phyloP scores from a whole-genome alignment of 257 asterid species.

The Solanum sitiens region DNA sequence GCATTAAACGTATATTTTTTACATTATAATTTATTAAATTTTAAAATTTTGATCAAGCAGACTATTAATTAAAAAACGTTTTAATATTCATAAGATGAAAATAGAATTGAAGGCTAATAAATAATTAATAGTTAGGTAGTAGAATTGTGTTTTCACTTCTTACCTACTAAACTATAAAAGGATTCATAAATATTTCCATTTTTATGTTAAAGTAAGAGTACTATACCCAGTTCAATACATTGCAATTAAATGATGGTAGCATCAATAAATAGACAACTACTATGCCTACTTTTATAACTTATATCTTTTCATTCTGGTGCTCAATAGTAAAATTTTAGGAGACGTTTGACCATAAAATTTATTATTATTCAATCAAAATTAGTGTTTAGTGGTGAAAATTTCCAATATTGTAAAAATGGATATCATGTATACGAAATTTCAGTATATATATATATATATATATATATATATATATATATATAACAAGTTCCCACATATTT shows the following conservation, averaged over 20 bases:
- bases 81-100: background rate
- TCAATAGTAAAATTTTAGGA: too few relatives aligned
- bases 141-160: background rate
- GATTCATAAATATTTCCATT: background rate
- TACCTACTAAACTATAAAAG: background rate
- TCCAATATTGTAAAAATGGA: too few relatives aligned
- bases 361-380: too few relatives aligned
- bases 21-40: too few relatives aligned
- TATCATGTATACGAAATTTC: background rate
- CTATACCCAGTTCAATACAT: background rate
- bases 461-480: too few relatives aligned
- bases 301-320: background rate
- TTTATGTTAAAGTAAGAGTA: background rate
- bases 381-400: too few relatives aligned
- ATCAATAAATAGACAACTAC: background rate
- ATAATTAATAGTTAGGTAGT: background rate
- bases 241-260: background rate
- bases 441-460: too few relatives aligned
- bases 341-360: too few relatives aligned
- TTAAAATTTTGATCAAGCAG: too few relatives aligned
- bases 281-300: background rate
- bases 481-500: background rate
- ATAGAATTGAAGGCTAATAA: background rate
- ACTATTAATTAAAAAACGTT: background rate
- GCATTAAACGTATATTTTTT: background rate